Evolutionary conservation across 2,329 filamentous ascomycete species (phyloP).

Genomic region (Trichophyton simii): DNA sequence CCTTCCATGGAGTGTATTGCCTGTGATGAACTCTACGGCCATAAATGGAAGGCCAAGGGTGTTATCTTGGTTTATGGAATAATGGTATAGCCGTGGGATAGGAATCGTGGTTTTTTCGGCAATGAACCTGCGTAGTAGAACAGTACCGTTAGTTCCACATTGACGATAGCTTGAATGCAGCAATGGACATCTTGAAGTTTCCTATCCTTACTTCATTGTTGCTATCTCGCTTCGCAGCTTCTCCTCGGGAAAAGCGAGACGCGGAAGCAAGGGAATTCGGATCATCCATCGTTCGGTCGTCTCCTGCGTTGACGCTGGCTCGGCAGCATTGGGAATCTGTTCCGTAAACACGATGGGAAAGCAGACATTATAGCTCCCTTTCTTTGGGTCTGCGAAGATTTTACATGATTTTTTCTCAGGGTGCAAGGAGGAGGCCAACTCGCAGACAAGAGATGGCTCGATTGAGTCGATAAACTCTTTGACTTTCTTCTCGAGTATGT

Average conservation of each 20-base stretch:
- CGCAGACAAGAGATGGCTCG: constrained; percentile 4
- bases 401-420: constrained; percentile 8
- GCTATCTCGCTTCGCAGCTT: constrained; percentile 8
- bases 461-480: constrained; percentile 10
- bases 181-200: neutral
- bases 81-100: constrained; percentile 11
- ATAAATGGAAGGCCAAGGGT: constrained; percentile 9
- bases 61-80: constrained; percentile 9
- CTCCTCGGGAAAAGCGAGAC: constrained; percentile 8
- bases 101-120: constrained; percentile 14
- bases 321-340: neutral
- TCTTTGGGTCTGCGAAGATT: constrained; percentile 7
- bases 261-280: constrained; percentile 8
- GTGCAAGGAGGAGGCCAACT: constrained; percentile 7
- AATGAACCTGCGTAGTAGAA: constrained; percentile 8
- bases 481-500: neutral
- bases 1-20: constrained; percentile 2
- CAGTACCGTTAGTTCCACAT: neutral
- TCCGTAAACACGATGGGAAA: constrained; percentile 9
- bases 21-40: constrained; percentile 7
- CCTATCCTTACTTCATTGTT: constrained; percentile 7
- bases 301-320: neutral
- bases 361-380: constrained; percentile 11
- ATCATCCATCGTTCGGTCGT: constrained; percentile 9
- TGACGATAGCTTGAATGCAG: too few relatives aligned